Base-by-base conservation (phyloP, 1,139 yeast genomes). In the Meyerozyma guilliermondii region DNA sequence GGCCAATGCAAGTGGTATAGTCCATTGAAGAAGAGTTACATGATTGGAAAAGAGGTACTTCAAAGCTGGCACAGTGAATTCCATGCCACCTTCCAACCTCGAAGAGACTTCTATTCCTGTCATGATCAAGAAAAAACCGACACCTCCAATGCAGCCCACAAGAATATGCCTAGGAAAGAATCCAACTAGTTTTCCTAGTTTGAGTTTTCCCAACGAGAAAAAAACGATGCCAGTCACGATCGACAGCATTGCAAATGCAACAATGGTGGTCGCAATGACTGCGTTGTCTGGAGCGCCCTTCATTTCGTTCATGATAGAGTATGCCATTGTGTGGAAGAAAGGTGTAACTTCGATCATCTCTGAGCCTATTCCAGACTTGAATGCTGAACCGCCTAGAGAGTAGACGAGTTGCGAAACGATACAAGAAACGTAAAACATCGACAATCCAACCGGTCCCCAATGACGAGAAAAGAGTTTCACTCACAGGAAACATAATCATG, bases 311-410 rank as follows among this genome's bases (percentile, higher is more conserved):
- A 81, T 67, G 38, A 92, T 82, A 4, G 84, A 72, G 20, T 78
- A 68, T 0, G 98, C 97, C 96, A 92, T 91, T 3, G 95, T 78
- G 58, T 92, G 98, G 70, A 92, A 92, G 60, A 92, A 92, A 1
- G 98, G 98, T 1, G 97, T 95, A 17, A 92, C 91, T 62, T 92
- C 98, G 51, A 92, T 92, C 98, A 92, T 92, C 65, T 92, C 98
- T 4, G 96, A 87, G 0, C 98, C 98, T 40, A 91, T 83, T 8
- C 96, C 96, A 7, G 92, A 78, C 48, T 80, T 81, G 65, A 92
- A 92, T 4, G 88, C 85, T 10, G 96, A 87, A 2, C 95, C 95
- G 16, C 98, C 98, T 24, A 86, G 63, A 0, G 98, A 89, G 58
- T 79, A 91, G 4, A 88, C 86, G 50, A 89, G 66, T 58, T 92